A percentile compares a stretch with the other conserved stretches of the same genome.
phyloP scores from a whole-genome alignment of 129 eudicot species.

The Flaveria trinervia region DNA sequence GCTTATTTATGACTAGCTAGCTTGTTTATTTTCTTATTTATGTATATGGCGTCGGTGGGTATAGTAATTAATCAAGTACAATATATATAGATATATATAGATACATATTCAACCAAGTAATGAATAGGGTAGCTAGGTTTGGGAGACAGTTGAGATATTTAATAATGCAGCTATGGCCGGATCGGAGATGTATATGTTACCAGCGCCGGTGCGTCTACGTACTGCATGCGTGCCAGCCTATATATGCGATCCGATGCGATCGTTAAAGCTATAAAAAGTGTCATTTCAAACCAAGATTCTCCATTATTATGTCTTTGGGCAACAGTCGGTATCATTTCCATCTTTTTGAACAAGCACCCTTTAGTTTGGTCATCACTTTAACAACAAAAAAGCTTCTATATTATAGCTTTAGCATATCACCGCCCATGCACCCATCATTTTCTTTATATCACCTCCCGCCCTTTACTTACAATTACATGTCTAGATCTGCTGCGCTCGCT shows the following conservation, averaged over 20 bases:
- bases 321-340: conserved; percentile 21
- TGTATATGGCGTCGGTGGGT: neutral
- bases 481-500: no score
- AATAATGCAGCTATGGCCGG: conserved; percentile 9
- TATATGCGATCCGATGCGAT: neutral
- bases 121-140: neutral
- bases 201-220: neutral
- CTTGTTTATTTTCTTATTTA: no score
- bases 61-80: neutral
- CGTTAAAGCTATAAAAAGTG: conserved; percentile 10
- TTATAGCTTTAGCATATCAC: conserved; percentile 15
- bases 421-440: no score
- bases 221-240: conserved; percentile 38
- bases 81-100: no score
- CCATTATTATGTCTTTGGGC: conserved; percentile 28
- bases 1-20: neutral
- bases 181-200: neutral
- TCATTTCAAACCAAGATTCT: conserved; percentile 12
- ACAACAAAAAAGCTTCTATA: conserved; percentile 17
- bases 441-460: no score
- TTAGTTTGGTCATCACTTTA: conserved; percentile 15
- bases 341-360: neutral
- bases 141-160: conserved; percentile 36
- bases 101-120: neutral
- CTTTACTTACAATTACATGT: no score